Conservation (phyloP, 345 rosid species). For the Eucalyptus viminalis region DNA sequence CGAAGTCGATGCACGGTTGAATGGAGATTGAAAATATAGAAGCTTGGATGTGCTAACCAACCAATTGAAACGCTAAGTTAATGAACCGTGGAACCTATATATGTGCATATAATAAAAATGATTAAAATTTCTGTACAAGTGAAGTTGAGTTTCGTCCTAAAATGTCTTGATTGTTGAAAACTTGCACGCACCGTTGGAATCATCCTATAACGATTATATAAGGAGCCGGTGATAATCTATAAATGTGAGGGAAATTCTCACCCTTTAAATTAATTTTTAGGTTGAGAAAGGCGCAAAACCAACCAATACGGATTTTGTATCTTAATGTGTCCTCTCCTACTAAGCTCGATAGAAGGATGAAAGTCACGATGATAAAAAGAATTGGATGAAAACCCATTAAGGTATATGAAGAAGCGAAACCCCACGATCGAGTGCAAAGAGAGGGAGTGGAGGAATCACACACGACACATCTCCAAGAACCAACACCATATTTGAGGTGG, state of each 20-base stretch:
- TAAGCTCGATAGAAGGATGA: background rate
- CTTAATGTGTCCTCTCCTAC: background rate
- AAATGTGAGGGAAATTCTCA: rapidly evolving
- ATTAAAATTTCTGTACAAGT: background rate
- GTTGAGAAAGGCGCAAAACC: background rate
- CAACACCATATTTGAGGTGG: background rate
- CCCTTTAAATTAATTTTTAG: rapidly evolving
- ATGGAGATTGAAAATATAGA: background rate
- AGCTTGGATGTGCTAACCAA: background rate
- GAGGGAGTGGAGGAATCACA: background rate
- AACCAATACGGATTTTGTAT: rapidly evolving
- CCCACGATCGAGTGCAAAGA: background rate
- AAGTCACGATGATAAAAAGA: rapidly evolving
- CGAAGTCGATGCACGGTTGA: background rate
- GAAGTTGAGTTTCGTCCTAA: background rate
- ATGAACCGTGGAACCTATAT: background rate
- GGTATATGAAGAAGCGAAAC: background rate
- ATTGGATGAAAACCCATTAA: background rate
- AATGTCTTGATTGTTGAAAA: background rate
- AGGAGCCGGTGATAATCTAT: background rate
- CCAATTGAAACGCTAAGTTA: background rate
- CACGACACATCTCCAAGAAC: background rate
- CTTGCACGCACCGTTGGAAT: rapidly evolving
- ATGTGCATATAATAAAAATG: background rate
- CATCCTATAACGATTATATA: rapidly evolving